Conservation (phyloP, 1,284 basidiomycete species). For the Paramarasmius palmivorus region DNA sequence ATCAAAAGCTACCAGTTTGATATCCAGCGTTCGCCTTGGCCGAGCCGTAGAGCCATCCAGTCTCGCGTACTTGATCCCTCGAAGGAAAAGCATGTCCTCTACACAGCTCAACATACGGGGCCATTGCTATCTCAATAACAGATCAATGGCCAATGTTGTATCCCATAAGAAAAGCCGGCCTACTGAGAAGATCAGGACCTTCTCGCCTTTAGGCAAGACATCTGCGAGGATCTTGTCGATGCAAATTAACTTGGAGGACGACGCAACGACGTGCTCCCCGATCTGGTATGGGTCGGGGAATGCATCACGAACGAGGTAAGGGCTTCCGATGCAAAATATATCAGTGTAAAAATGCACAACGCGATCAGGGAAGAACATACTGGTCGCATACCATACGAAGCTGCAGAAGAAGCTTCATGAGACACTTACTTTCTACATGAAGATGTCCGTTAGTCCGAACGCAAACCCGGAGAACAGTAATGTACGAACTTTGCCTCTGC, state of each 20-base stretch:
- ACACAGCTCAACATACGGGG: slow-evolving; percentile 81
- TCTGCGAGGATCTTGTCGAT: slow-evolving; percentile 80
- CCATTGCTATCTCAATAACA: slow-evolving; percentile 5
- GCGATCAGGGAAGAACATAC: slow-evolving; percentile 28
- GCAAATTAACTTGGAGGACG: slow-evolving; percentile 72
- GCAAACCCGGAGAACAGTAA: not conserved
- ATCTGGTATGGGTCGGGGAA: slow-evolving; percentile 50
- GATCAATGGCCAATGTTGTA: too few relatives aligned
- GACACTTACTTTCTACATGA: slow-evolving; percentile 48
- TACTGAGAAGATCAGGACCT: slow-evolving; percentile 85
- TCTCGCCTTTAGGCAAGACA: slow-evolving; percentile 78
- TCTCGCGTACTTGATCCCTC: slow-evolving; percentile 74
- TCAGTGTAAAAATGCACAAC: not conserved
- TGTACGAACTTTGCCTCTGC: slow-evolving; percentile 21
- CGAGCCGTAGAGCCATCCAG: slow-evolving; percentile 68
- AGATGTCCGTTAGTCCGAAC: slow-evolving; percentile 1
- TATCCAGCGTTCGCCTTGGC: slow-evolving; percentile 55
- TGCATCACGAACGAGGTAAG: slow-evolving; percentile 53
- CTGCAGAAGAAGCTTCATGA: slow-evolving; percentile 63
- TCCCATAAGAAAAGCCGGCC: slow-evolving; percentile 17
- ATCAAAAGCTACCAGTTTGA: slow-evolving; percentile 44
- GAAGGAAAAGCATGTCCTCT: slow-evolving; percentile 79
- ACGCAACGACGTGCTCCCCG: slow-evolving; percentile 57
- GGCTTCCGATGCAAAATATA: slow-evolving; percentile 31
- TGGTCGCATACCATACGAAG: slow-evolving; percentile 59